Evolutionary conservation across 2,329 filamentous ascomycete species (phyloP).

Genomic region (Ceratocystis papillata): DNA sequence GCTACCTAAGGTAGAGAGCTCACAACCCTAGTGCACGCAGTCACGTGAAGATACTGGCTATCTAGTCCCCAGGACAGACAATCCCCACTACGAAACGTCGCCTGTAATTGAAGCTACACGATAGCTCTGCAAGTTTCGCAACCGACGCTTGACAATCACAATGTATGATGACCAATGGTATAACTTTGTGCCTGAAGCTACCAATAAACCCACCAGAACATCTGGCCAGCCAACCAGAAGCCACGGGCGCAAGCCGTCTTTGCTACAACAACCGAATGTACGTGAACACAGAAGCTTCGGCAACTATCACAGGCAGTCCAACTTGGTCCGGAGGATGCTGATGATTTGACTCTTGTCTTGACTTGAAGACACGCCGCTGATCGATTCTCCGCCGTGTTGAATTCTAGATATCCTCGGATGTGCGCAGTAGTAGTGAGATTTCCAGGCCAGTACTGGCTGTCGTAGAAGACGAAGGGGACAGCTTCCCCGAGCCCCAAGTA

Average conservation of each 20-base stretch:
- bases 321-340: not conserved
- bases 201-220: conserved; percentile 35
- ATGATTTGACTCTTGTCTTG: not conserved
- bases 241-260: conserved; percentile 57
- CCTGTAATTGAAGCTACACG: conserved; percentile 19
- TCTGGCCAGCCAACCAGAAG: conserved; percentile 26
- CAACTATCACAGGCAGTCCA: not conserved
- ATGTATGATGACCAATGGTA: conserved; percentile 86
- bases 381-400: conserved; percentile 4
- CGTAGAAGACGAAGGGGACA: conserved; percentile 39
- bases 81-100: conserved; percentile 22
- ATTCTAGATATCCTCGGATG: conserved; percentile 11
- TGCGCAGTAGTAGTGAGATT: conserved; percentile 17
- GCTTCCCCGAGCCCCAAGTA: conserved; percentile 56
- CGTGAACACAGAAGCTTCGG: conserved; percentile 29
- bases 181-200: conserved; percentile 57
- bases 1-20: not conserved
- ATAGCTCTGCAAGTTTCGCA: conserved; percentile 11
- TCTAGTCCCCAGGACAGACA: not conserved
- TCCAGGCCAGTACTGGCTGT: conserved; percentile 16
- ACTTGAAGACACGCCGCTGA: not conserved
- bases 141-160: conserved; percentile 10
- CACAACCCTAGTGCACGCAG: not conserved
- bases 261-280: conserved; percentile 57
- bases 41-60: conserved; percentile 19